A percentile compares a stretch with the other conserved stretches of the same genome.
phyloP scores from a whole-genome alignment of 2,329 filamentous ascomycete genomes.

The Penicillium sp. region DNA sequence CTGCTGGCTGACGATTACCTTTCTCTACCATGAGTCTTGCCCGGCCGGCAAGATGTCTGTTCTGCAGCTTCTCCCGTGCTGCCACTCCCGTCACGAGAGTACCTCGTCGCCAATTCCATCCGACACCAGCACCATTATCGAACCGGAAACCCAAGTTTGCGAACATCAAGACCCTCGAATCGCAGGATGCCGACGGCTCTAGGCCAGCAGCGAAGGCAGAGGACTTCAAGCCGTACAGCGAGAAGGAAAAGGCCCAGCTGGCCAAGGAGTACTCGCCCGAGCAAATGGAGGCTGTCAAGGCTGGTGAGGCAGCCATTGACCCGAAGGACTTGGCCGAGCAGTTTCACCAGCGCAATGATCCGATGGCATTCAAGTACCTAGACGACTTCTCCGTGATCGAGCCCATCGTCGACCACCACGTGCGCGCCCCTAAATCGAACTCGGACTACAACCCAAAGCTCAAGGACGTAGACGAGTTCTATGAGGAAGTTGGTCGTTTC shows the following conservation, averaged over 20 bases:
- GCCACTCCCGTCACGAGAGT: slow-evolving; percentile 36
- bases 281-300: slow-evolving; percentile 75
- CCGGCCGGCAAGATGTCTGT: slow-evolving; percentile 48
- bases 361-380: slow-evolving; percentile 67
- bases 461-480: slow-evolving; percentile 59
- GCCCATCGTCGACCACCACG: slow-evolving; percentile 69
- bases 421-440: slow-evolving; percentile 47
- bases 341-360: slow-evolving; percentile 65
- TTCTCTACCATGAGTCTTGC: slow-evolving; percentile 45
- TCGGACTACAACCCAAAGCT: slow-evolving; percentile 56
- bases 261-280: slow-evolving; percentile 67
- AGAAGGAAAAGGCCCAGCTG: slow-evolving; percentile 60
- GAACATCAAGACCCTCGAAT: slow-evolving; percentile 35
- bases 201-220: slow-evolving; percentile 22
- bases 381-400: slow-evolving; percentile 77
- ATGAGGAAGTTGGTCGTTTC: slow-evolving; percentile 51
- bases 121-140: slow-evolving; percentile 36
- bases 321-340: slow-evolving; percentile 68
- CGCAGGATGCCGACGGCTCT: slow-evolving; percentile 24
- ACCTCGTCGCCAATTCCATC: slow-evolving; percentile 48
- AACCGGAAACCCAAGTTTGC: slow-evolving; percentile 39
- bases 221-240: slow-evolving; percentile 56
- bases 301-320: slow-evolving; percentile 71
- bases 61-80: slow-evolving; percentile 46
- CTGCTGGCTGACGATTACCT: slow-evolving; percentile 24